Evolutionary conservation across 768 basidiomycete species (phyloP), one percentile per base, ranked within the genome.

Genomic region (Naganishia friedmannii): DNA sequence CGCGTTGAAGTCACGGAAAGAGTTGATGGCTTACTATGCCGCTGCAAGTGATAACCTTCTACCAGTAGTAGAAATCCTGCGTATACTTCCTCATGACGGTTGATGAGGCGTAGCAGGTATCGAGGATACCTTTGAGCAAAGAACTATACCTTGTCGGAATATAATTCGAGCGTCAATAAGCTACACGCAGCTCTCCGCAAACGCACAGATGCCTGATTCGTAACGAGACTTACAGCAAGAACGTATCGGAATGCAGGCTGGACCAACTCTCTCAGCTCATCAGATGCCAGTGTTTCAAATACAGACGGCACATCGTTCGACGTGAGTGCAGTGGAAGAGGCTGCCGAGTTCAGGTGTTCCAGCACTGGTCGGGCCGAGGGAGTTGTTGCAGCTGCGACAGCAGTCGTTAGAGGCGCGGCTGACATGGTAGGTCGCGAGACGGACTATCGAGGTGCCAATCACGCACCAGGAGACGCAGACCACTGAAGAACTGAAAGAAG

Each of bases 221-320:
- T 8, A 45, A 29, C 3, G 9, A 17, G 53, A 79, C 89, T 83
- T 79, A 94, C 94, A 72, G 90, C 90, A 39, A 98, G 83, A 54
- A 94, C 88, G 83, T 98, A 97, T 83, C 94, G 92, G 77, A 96
- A 83, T 17, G 94, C 93, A 39, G 95, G 95, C 76, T 97, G 94
- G 15, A 98, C 85, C 8, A 96, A 85, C 78, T 94, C 92, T 70
- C 90, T 84, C 23, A 98, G 86, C 78, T 97, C 93, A 74, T 96
- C 94, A 80, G 96, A 91, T 8, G 92, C 93, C 46, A 96, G 84
- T 13, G 97, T 86, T 78, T 97, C 94, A 76, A 95, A 97, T 17
- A 96, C 81, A 13, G 81, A 82, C 15, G 83, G 83, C 17, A 58
- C 34, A 53, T 63, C 71, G 45, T 46, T 65, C 31, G 73, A 72